A percentile compares a stretch with the other conserved stretches of the same genome.
Conservation (phyloP, 2,329 filamentous ascomycete species). For the Pyricularia grisea region DNA sequence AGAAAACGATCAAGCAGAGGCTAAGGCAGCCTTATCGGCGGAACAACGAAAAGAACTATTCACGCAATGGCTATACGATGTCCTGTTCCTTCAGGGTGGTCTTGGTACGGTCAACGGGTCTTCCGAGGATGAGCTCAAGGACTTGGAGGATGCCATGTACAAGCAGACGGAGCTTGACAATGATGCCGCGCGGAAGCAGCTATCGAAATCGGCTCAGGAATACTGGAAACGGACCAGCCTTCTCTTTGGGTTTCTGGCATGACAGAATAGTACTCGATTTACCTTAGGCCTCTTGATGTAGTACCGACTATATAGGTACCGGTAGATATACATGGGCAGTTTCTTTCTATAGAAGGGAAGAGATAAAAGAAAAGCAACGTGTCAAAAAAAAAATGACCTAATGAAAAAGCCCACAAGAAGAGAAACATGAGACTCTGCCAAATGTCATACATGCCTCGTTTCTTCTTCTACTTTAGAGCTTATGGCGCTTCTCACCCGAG, state of each 20-base stretch:
- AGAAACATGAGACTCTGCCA: background rate
- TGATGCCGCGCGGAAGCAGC: constrained; percentile 36
- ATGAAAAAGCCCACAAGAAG: background rate
- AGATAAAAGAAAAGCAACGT: constrained; percentile 3
- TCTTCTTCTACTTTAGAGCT: constrained; percentile 46
- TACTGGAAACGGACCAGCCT: constrained; percentile 79
- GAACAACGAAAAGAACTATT: constrained; percentile 35
- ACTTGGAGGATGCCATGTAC: constrained; percentile 36
- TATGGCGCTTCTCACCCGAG: constrained; percentile 85
- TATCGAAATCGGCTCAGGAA: constrained; percentile 57
- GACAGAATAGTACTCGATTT: constrained; percentile 10
- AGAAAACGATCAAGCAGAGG: constrained; percentile 6
- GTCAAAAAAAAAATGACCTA: constrained; percentile 7
- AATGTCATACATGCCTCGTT: background rate
- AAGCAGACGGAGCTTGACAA: constrained; percentile 37
- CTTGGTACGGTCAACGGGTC: constrained; percentile 22
- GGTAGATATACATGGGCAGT: background rate
- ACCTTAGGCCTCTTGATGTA: background rate
- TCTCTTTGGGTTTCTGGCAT: constrained; percentile 67
- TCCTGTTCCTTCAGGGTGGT: constrained; percentile 38
- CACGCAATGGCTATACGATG: constrained; percentile 54
- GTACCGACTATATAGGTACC: constrained; percentile 5
- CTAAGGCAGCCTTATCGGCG: background rate
- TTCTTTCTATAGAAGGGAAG: constrained; percentile 2
- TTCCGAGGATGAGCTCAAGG: constrained; percentile 23